Base-by-base conservation (phyloP, 176 grass and related monocot species). In the Lolium rigidum region DNA sequence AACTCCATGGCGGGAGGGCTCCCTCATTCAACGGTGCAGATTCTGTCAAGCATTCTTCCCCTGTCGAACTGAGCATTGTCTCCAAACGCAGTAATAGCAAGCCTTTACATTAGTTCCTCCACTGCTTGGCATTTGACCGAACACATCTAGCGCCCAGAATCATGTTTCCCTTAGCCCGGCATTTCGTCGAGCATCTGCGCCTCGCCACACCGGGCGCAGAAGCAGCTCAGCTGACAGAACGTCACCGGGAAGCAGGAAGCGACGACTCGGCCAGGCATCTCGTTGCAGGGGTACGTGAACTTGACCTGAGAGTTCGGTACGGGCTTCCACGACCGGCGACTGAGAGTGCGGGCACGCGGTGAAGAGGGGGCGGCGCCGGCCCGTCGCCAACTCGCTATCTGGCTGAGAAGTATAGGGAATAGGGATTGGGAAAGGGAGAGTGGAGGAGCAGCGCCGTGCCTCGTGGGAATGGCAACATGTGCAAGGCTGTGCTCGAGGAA, bases 161-260 rank as follows among this genome's bases (percentile, higher is more conserved):
- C n/a, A 43, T 6, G 41, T 12, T 46, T 72, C 11, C 70, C 70
- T 72, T 72, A 10, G 70, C 6, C 70, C 43, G 70, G 70, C 70
- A 72, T 72, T 72, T 72, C 70, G 41, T 72, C 70, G 70, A 72
- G 44, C 70, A 24, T 21, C 43, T 72, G n/a, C 41, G 41, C n/a
- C 41, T 72, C 70, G 70, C 58, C 57, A 60, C n/a, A 60, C n/a
- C 57, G 57, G 16, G 55, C 55, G 18, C 55, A 58, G 18, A 58
- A n/a, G 18, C 55, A n/a, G 18, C 55, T 58, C 55, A 58, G 55
- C 57, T 60, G 9, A 60, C 20, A 60, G n/a, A 60, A 60, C 21
- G 21, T 61, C 58, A 61, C 21, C 58, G 58, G 58, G 58, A 24
- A 61, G 58, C 58, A 24, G 21, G 58, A 24, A 24, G 9, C 57